Percentiles rank a stretch among this genome's conserved stretches.
Conservation (phyloP, 2,329 filamentous ascomycete species). For the Penicillium hordei region DNA sequence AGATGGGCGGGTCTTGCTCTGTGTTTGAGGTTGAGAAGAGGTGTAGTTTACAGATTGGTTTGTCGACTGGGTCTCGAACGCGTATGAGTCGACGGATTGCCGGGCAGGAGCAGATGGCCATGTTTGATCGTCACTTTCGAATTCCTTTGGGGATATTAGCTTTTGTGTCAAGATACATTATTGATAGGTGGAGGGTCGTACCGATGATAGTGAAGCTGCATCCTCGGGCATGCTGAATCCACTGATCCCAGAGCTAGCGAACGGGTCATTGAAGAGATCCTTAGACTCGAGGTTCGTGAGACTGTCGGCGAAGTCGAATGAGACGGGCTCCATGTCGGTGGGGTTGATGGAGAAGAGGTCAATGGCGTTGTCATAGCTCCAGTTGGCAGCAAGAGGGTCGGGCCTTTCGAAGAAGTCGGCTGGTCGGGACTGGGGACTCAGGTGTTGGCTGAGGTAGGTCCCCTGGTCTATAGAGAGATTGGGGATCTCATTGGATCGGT, state of each 20-base stretch:
- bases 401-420: conserved; percentile 22
- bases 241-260: conserved; percentile 31
- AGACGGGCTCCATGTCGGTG: conserved; percentile 31
- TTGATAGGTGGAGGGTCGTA: conserved; percentile 9
- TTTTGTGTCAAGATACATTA: not conserved
- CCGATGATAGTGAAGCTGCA: conserved; percentile 29
- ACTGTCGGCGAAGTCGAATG: conserved; percentile 33
- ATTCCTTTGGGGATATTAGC: conserved; percentile 21
- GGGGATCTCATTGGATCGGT: conserved; percentile 18
- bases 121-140: conserved; percentile 38
- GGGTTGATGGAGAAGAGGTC: conserved; percentile 37
- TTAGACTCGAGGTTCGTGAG: conserved; percentile 32
- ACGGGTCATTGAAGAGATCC: conserved; percentile 33
- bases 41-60: conserved; percentile 5
- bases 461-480: conserved; percentile 19
- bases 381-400: conserved; percentile 38
- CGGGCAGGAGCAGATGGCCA: conserved; percentile 30
- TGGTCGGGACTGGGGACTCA: conserved; percentile 21
- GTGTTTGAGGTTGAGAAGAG: conserved; percentile 9
- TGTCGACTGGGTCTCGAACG: conserved; percentile 7
- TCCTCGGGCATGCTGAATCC: conserved; percentile 37
- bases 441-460: conserved; percentile 21
- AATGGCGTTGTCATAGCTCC: conserved; percentile 38
- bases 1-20: conserved; percentile 12
- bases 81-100: conserved; percentile 20